These are phyloP conservation scores for Fusarium redolens DNA, from an alignment of 2,329 filamentous ascomycete species.

Conservation along the genomic window DNA sequence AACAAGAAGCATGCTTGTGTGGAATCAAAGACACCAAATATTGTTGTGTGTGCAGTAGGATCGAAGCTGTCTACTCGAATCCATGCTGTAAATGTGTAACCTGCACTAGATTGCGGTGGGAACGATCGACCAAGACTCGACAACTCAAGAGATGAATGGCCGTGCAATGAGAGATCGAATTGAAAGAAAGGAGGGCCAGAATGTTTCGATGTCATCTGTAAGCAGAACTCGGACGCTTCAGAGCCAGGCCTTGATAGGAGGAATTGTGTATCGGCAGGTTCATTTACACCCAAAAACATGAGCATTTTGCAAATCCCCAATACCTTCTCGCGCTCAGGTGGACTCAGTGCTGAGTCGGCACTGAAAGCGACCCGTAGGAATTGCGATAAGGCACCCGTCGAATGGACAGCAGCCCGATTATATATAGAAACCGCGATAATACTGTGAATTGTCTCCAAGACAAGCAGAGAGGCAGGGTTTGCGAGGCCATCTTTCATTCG, in stretches of 20 bases:
- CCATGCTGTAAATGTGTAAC: constrained; percentile 93
- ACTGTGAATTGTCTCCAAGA: constrained; percentile 72
- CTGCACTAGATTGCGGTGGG: constrained; percentile 80
- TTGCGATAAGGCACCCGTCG: constrained; percentile 75
- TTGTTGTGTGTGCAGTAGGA: constrained; percentile 84
- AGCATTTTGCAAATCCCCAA: constrained; percentile 75
- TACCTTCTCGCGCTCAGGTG: constrained; percentile 68
- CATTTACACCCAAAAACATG: constrained; percentile 80
- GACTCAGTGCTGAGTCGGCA: constrained; percentile 60
- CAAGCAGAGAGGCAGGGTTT: constrained; percentile 69
- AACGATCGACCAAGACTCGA: constrained; percentile 87
- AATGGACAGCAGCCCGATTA: constrained; percentile 78
- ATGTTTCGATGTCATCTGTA: constrained; percentile 79
- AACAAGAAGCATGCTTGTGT: constrained; percentile 94
- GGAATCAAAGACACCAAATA: constrained; percentile 94
- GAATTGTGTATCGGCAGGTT: constrained; percentile 84
- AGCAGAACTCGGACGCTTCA: constrained; percentile 73
- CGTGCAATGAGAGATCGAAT: constrained; percentile 89
- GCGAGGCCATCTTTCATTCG: constrained; percentile 56
- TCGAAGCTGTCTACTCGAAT: constrained; percentile 90
- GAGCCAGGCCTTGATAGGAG: constrained; percentile 68
- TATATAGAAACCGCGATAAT: constrained; percentile 71
- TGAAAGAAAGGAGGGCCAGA: constrained; percentile 87
- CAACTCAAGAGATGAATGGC: constrained; percentile 90
- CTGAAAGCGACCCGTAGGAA: constrained; percentile 73